Evolutionary conservation across 345 rosid species (phyloP), one percentile per base, ranked within the genome.

Genomic region (Hevea brasiliensis): DNA sequence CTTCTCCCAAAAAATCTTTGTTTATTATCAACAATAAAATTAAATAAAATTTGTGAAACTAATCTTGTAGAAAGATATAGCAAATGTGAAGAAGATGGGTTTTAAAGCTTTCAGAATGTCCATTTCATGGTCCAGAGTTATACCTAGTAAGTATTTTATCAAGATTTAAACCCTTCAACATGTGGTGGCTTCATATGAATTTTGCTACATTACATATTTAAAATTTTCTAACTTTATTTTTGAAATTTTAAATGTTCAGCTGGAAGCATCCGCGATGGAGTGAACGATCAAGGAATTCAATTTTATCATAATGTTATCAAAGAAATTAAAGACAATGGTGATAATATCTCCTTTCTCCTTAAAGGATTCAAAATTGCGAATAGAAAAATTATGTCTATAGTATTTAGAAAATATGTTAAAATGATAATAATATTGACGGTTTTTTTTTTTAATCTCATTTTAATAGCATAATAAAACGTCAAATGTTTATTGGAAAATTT

Each of bases 81-180:
- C 3, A 3, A 41, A 17, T 13, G 57, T 70, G 73, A 70, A 56
- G 32, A 12, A 40, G 3, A 40, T 70, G 73, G 27, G 42, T 17
- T 11, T 70, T 18, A 63, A 70, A 40, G 73, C 73, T 3, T 70
- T 54, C 63, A 70, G 73, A 56, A 40, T 70, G 35, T 70, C 73
- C 21, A 70, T 70, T 37, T 70, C 73, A 0, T 70, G 73, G 73
- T 40, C 73, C 20, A 37, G 73, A 23, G 10, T 70, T 5, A 21
- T 55, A n/a, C 73, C 73, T 0, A n/a, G 73, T 70, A 44, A 70
- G 73, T 32, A 32, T 32, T 32, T 32, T 32, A 32, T 32, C 37
- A 32, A 32, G 4, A n/a, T n/a, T n/a, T n/a, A n/a, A n/a, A n/a
- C n/a, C 3, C 37, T 32, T 32, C 4, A 32, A 32, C 37, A 32